phyloP scores from a whole-genome alignment of 202 grass and related monocot genomes.

The Saccharum hybrid region DNA sequence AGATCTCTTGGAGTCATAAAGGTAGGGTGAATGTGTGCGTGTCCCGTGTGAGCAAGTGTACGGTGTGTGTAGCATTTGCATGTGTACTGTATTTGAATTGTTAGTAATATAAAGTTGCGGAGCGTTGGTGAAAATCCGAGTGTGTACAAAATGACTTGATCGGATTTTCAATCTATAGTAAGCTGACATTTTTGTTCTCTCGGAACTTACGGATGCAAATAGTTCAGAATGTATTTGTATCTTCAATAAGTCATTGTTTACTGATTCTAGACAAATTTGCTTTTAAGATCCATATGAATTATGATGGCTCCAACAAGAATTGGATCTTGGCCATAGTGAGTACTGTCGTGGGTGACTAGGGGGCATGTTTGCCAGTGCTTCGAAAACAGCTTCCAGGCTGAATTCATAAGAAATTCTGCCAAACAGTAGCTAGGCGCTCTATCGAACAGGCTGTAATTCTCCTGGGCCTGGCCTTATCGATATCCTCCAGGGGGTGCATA shows the following conservation, averaged over 20 bases:
- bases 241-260: not conserved
- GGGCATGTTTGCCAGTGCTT: not conserved
- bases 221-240: not conserved
- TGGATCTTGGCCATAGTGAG: not conserved
- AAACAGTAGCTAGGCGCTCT: too few relatives aligned
- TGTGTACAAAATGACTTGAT: not conserved
- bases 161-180: not conserved
- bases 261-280: not conserved
- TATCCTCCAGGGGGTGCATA: too few relatives aligned
- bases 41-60: too few relatives aligned
- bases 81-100: too few relatives aligned
- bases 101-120: too few relatives aligned
- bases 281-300: not conserved
- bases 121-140: not conserved
- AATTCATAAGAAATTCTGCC: not conserved
- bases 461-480: too few relatives aligned
- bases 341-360: not conserved
- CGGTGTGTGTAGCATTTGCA: not conserved
- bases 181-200: not conserved
- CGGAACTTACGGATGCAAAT: not conserved
- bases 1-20: not conserved
- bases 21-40: too few relatives aligned
- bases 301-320: not conserved
- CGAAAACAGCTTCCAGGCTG: not conserved
- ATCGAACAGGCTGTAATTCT: too few relatives aligned